Percentiles rank a stretch among this genome's conserved stretches.
Conservation (phyloP, 163 green algal species). For the Picocystis sp. region DNA sequence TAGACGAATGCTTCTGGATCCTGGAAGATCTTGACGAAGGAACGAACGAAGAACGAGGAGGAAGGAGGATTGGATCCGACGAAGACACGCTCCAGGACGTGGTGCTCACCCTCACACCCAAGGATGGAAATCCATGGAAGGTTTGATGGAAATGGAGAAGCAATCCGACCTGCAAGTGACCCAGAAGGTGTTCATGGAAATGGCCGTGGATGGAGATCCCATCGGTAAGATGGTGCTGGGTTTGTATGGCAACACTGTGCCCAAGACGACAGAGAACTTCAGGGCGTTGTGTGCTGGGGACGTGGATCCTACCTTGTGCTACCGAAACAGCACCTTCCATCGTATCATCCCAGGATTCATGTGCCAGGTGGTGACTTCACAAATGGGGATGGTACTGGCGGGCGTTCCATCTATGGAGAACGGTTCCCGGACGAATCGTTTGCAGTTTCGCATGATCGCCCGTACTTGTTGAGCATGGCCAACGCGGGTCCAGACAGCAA, state of each 20-base stretch:
- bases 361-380: constrained; percentile 20
- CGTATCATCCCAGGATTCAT: constrained; percentile 36
- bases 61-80: too few relatives aligned
- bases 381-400: constrained; percentile 11
- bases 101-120: too few relatives aligned
- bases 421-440: constrained; percentile 28
- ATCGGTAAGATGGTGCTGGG: constrained; percentile 49
- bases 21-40: too few relatives aligned
- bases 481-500: constrained; percentile 52
- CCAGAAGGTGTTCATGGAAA: background rate
- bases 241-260: constrained; percentile 17
- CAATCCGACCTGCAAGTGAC: background rate
- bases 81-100: too few relatives aligned
- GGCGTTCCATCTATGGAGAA: constrained; percentile 21
- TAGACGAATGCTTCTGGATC: too few relatives aligned
- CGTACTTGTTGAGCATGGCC: constrained; percentile 59
- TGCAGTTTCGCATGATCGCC: constrained; percentile 18
- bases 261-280: constrained; percentile 15
- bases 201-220: background rate
- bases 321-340: constrained; percentile 30
- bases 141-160: too few relatives aligned
- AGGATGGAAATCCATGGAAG: too few relatives aligned
- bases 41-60: too few relatives aligned
- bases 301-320: constrained; percentile 16
- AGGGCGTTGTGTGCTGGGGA: constrained; percentile 25